Base-by-base conservation (phyloP, 1,284 basidiomycete genomes). In the Austropuccinia psidii region DNA sequence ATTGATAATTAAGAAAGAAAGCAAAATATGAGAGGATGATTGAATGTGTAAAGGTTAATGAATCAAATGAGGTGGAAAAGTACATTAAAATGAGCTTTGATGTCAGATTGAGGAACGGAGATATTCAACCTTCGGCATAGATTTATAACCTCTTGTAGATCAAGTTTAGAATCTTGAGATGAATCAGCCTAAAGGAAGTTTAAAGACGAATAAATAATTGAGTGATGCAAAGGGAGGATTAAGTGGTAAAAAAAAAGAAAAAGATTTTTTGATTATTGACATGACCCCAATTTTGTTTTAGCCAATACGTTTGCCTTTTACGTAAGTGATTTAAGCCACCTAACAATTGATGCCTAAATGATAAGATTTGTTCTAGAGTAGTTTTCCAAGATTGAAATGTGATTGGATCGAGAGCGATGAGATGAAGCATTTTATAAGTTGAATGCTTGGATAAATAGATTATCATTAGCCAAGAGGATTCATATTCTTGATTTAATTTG, bases 381-480 rank as follows among this genome's bases (percentile, higher is more conserved):
- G 77, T 75, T 29, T 82, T 79, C 84, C 84, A 85, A 6, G 83
- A 76, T 4, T 83, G 82, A 78, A 90, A 89, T 0, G 88, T 84
- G 29, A 90, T 87, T 61, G 83, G 82, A 0, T 88, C 88, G 0
- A 87, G 83, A 0, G 93, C 90, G 75, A 98, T 86, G 73, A 97
- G 85, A 79, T 98, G 93, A 15, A 96, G 85, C 0, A 91, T 90
- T 83, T 97, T 98, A 87, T 94, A 97, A 57, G 86, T 85, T 39
- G 87, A 87, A 31, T 87, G 87, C 73, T 88, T 77, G 13, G 80
- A 78, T n/a, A 81, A 79, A 74, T 84, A 84, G 69, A 84, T 83
- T 74, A 84, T 79, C 1, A 83, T 82, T 60, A 84, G 81, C 83
- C 84, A 84, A 7, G 81, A 81, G 3, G 81, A 78, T 67, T 82